Percentiles rank a stretch among this genome's conserved stretches.
These are phyloP conservation scores for Geranomyces michiganensis DNA, from an alignment of 192 early-diverging fungal genomes.

Conservation along the genomic window DNA sequence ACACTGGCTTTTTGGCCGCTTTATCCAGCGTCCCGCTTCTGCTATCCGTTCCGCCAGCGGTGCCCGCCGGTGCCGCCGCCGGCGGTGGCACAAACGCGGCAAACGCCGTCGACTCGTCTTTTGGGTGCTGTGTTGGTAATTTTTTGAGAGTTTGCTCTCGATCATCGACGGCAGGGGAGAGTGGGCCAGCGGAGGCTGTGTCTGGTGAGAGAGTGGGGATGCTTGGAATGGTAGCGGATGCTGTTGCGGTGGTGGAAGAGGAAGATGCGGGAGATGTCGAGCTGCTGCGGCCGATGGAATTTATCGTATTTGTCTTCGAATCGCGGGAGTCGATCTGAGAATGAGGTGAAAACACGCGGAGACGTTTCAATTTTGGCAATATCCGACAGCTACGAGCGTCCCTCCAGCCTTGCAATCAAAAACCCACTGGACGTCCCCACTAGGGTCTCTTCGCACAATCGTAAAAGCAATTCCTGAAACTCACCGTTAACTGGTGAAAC, in stretches of 20 bases:
- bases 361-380: no score
- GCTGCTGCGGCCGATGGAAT: slow-evolving; percentile 16
- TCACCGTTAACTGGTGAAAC: slow-evolving; percentile 13
- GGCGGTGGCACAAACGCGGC: slow-evolving; percentile 18
- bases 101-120: slow-evolving; percentile 29
- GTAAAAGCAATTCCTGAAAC: background rate
- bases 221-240: background rate
- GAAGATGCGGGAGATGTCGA: background rate
- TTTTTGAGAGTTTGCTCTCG: background rate
- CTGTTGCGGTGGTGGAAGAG: slow-evolving; percentile 3
- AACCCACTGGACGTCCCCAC: no score
- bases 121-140: slow-evolving; percentile 6
- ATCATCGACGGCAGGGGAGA: background rate
- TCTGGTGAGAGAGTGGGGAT: no score
- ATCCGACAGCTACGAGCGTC: no score
- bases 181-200: background rate
- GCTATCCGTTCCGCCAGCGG: background rate
- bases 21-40: slow-evolving; percentile 6
- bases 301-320: slow-evolving; percentile 8
- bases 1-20: slow-evolving; percentile 18
- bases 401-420: no score
- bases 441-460: no score
- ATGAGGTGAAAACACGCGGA: no score
- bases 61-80: background rate
- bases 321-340: slow-evolving; percentile 3